Evolutionary conservation across 306 rosid species (phyloP), one percentile per base, ranked within the genome.

Genomic region (Acacia melanoxylon): DNA sequence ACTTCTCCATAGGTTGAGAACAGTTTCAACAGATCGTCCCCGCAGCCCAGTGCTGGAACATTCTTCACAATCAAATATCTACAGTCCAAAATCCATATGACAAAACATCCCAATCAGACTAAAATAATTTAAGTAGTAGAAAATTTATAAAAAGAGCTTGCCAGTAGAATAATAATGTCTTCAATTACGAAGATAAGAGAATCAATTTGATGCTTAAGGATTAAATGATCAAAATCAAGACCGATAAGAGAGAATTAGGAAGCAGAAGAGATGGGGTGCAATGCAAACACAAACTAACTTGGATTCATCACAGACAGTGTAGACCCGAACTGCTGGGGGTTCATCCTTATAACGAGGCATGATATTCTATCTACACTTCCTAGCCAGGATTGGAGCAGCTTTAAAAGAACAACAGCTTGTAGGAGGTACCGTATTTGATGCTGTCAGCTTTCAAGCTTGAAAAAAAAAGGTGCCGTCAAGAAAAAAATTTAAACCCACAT

Each of bases 301-400:
- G 48, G 99, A 95, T 92, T 95, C 99, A 9, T 93, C 95, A 59
- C 91, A 95, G 83, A 95, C 92, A 0, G 95, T 89, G 89, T 95
- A 93, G 71, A 89, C 99, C 2, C 91, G 90, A 90, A 95, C 85
- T 0, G 97, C 97, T 6, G 90, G 89, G 59, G 89, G 70, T 42
- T 93, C 93, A 9, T 93, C 90, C 73, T 85, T 91, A 83, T 84
- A 86, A 61, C 95, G 92, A 79, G 92, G 89, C 97, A 94, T 71
- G 56, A 44, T 29, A 12, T 44, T 71, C 58, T 69, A 69, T 71
- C 58, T 69, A 41, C 10, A 15, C 52, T 69, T 42, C 20, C 7
- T 1, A 42, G 52, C 10, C 31, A 24, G 52, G 46, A 42, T 0
- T 4, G 11, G 17, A 69, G 74, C 24, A 17, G 46, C 72, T 35